These are phyloP conservation scores for Eucalyptus tenuipes DNA, from an alignment of 345 rosid species.

Conservation along the genomic window DNA sequence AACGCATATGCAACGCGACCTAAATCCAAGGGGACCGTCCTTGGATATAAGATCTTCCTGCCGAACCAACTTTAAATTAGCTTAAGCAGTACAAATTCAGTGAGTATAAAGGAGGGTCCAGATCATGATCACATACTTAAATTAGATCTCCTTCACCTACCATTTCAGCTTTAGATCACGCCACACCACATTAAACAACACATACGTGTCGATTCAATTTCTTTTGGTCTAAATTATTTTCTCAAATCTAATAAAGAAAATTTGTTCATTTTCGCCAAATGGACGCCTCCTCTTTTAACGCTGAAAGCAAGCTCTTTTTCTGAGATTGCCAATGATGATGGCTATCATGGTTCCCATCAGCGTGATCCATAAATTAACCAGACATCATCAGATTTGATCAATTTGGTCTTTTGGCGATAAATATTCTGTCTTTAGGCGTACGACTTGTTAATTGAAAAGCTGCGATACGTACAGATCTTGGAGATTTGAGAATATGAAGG, in stretches of 20 bases:
- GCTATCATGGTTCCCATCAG: slow-evolving; percentile 7
- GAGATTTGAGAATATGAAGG: neutral
- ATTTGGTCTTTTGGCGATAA: neutral
- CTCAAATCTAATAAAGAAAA: neutral
- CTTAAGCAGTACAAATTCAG: neutral
- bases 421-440: neutral
- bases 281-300: neutral
- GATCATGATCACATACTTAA: neutral
- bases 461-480: neutral
- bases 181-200: neutral
- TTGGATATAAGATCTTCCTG: neutral
- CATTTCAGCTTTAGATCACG: neutral
- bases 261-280: neutral
- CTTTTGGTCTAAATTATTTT: neutral
- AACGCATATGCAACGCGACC: neutral
- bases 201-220: neutral
- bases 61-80: neutral
- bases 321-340: slow-evolving; percentile 38
- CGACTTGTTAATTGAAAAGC: neutral
- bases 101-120: neutral
- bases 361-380: neutral
- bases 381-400: neutral
- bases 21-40: neutral
- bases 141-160: neutral
- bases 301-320: neutral